phyloP scores from a whole-genome alignment of 2,329 filamentous ascomycete genomes.

The Myotisia sp. region DNA sequence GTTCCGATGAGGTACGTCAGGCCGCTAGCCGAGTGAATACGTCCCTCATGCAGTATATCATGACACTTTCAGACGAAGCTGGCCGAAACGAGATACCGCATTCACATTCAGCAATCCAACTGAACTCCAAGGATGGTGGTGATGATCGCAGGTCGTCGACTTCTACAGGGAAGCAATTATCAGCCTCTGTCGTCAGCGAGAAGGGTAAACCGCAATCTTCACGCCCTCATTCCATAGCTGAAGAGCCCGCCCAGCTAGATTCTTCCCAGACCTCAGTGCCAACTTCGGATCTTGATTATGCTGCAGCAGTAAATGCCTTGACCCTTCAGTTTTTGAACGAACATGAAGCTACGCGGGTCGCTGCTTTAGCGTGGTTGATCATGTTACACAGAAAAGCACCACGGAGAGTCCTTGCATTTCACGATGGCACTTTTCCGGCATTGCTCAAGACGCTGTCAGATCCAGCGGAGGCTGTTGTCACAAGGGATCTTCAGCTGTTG shows the following conservation, averaged over 20 bases:
- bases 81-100: conserved; percentile 28
- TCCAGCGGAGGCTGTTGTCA: conserved; percentile 88
- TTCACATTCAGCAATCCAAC: conserved; percentile 29
- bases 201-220: conserved; percentile 21
- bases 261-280: conserved; percentile 33
- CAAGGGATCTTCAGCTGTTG: conserved; percentile 78
- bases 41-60: conserved; percentile 85
- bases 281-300: conserved; percentile 71
- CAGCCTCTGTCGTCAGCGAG: conserved; percentile 17
- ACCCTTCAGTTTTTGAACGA: conserved; percentile 92
- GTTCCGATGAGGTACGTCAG: conserved; percentile 73
- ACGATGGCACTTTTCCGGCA: conserved; percentile 92
- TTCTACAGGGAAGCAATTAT: conserved; percentile 16
- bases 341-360: conserved; percentile 87
- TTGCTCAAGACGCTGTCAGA: conserved; percentile 92
- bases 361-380: conserved; percentile 87
- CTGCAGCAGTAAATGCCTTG: conserved; percentile 81
- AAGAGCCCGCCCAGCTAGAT: conserved; percentile 31
- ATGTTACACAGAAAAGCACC: conserved; percentile 96
- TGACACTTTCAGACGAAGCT: conserved; percentile 66
- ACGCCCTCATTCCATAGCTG: conserved; percentile 18
- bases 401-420: conserved; percentile 82
- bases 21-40: conserved; percentile 81
- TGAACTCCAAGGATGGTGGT: conserved; percentile 18
- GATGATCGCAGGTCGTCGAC: conserved; percentile 32